phyloP scores from a whole-genome alignment of 352 stramenopile genomes.

The Pythium rhizo-oryzae region DNA sequence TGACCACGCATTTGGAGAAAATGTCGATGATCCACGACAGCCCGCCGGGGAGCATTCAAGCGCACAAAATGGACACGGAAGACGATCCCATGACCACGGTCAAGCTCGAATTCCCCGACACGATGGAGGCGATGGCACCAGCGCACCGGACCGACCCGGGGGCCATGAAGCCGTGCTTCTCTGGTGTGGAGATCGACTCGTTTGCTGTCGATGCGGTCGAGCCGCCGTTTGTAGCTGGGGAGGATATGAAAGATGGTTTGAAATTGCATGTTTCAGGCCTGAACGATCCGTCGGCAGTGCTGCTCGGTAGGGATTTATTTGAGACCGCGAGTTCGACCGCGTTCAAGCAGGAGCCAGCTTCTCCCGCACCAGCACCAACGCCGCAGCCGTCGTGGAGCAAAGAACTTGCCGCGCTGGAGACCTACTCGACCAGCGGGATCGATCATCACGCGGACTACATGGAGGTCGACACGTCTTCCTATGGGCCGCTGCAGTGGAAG shows the following conservation, averaged over 20 bases:
- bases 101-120: slow-evolving; percentile 17
- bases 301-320: slow-evolving; percentile 12
- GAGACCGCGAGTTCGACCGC: not conserved
- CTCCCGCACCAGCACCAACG: not conserved
- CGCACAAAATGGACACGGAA: not conserved
- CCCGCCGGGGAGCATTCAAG: not conserved
- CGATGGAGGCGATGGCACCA: not conserved
- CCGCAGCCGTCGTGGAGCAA: slow-evolving; percentile 16
- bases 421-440: slow-evolving; percentile 23
- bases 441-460: slow-evolving; percentile 28
- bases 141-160: not conserved
- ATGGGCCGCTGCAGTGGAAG: slow-evolving; percentile 29
- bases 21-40: slow-evolving; percentile 55
- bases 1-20: slow-evolving; percentile 67
- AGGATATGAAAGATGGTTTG: slow-evolving; percentile 30
- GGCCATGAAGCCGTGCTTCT: slow-evolving; percentile 15
- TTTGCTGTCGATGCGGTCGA: slow-evolving; percentile 16
- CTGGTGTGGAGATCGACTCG: slow-evolving; percentile 20
- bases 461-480: slow-evolving; percentile 27
- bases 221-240: slow-evolving; percentile 15
- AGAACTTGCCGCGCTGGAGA: slow-evolving; percentile 22
- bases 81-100: slow-evolving; percentile 6
- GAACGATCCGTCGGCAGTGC: slow-evolving; percentile 5
- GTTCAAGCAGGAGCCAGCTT: slow-evolving; percentile 21
- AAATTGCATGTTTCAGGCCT: slow-evolving; percentile 26